A percentile compares a stretch with the other conserved stretches of the same genome.
Conservation (phyloP, 139 green algal species). For the Chlorokybus atmophyticus region DNA sequence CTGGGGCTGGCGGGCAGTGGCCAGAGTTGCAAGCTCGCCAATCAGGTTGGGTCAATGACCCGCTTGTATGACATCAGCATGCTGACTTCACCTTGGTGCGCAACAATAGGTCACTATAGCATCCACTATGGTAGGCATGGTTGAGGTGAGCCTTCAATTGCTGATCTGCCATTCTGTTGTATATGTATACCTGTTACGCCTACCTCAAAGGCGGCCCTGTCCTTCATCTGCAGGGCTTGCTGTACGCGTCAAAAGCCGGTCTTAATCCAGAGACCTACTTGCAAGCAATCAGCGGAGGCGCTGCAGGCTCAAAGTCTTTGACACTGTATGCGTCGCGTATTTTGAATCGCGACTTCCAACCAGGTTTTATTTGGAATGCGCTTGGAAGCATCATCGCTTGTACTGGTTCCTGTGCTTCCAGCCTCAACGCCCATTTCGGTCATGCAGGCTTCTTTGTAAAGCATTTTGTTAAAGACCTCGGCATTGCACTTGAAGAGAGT, state of each 20-base stretch:
- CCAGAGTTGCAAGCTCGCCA: slow-evolving; percentile 22
- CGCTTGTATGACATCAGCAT: no score
- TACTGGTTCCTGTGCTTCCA: no score
- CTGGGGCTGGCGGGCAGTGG: slow-evolving; percentile 13
- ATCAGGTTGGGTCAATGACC: slow-evolving; percentile 18
- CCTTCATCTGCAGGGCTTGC: no score
- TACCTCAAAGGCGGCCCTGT: no score
- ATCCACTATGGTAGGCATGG: slow-evolving; percentile 24
- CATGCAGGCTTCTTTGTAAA: slow-evolving; percentile 18
- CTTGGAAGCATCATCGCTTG: no score
- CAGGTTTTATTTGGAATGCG: no score
- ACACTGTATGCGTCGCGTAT: slow-evolving; percentile 20
- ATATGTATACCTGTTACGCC: no score
- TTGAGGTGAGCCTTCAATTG: slow-evolving; percentile 10
- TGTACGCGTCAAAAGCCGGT: no score
- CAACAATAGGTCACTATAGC: slow-evolving; percentile 25
- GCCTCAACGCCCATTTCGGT: neutral
- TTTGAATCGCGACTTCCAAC: slow-evolving; percentile 12
- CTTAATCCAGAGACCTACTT: no score
- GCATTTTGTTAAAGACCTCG: slow-evolving; percentile 31
- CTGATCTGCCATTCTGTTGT: no score
- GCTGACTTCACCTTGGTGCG: no score
- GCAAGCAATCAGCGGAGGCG: slow-evolving; percentile 17
- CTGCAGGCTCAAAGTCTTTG: slow-evolving; percentile 18
- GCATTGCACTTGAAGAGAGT: slow-evolving; percentile 20